Evolutionary conservation across 495 filamentous ascomycete species (phyloP).

Genomic region (Cercophora samala): DNA sequence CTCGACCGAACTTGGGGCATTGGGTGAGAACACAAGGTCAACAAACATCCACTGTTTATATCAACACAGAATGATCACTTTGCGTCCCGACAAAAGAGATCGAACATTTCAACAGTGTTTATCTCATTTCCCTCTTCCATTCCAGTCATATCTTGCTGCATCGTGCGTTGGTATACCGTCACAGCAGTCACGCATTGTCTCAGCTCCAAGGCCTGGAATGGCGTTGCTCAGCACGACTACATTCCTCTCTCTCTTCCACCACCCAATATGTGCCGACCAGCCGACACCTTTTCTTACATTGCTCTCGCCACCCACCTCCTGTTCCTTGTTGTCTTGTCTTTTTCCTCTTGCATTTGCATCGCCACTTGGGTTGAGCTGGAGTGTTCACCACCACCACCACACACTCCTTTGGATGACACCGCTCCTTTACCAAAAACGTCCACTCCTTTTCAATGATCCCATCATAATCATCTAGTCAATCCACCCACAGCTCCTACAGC

Average conservation of each 20-base stretch:
- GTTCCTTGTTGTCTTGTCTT: slow-evolving; percentile 2
- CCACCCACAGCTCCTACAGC: neutral
- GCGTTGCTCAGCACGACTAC: slow-evolving; percentile 10
- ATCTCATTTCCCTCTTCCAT: neutral
- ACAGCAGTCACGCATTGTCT: neutral
- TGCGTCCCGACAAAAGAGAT: neutral
- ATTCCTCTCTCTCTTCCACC: neutral
- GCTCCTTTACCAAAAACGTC: neutral
- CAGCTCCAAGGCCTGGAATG: neutral
- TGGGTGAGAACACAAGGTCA: neutral
- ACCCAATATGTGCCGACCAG: neutral
- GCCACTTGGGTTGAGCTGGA: neutral
- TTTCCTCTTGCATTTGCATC: neutral
- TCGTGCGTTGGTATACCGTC: neutral
- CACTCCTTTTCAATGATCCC: neutral
- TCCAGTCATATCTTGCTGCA: neutral
- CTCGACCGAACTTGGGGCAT: neutral
- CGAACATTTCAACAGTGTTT: neutral
- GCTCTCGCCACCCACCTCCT: neutral
- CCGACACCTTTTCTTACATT: neutral
- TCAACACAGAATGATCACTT: neutral
- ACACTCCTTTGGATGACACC: too few relatives aligned
- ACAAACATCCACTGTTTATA: neutral
- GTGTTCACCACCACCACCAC: neutral
- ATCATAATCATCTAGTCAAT: too few relatives aligned